phyloP scores from a whole-genome alignment of 139 green algal genomes.

The Chlamydomonas sphaeroides region DNA sequence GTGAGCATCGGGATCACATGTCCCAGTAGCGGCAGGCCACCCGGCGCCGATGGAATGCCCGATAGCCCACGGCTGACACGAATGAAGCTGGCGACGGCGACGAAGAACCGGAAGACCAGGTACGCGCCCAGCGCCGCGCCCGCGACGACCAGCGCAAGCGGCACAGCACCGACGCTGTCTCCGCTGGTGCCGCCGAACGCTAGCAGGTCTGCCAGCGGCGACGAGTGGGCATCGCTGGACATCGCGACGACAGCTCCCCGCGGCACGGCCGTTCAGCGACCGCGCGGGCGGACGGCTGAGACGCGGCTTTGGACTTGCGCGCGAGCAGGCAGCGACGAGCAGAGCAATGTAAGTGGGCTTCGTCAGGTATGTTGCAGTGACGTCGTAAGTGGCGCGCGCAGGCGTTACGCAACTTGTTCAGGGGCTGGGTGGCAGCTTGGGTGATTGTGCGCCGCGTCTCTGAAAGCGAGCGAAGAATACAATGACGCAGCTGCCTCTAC shows the following conservation, averaged over 20 bases:
- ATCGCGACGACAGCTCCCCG: background rate
- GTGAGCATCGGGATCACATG: slow-evolving; percentile 68
- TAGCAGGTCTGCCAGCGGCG: slow-evolving; percentile 5
- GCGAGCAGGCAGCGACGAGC: no score
- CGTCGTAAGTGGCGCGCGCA: no score
- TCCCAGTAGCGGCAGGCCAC: slow-evolving; percentile 61
- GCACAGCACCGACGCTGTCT: background rate
- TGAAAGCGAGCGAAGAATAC: no score
- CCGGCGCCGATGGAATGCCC: slow-evolving; percentile 54
- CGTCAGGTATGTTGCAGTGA: no score
- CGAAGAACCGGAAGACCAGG: background rate
- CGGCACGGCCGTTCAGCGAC: no score
- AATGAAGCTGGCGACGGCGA: background rate
- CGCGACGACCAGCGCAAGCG: background rate
- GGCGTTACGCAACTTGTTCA: no score
- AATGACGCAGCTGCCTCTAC: no score
- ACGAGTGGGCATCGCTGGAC: background rate
- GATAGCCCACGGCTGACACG: slow-evolving; percentile 18
- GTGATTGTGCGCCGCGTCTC: no score
- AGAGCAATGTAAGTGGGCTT: no score
- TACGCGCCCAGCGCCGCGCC: background rate
- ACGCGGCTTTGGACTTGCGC: no score
- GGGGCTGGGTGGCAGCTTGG: no score
- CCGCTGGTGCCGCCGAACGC: background rate
- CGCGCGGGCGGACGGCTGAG: no score